Evolutionary conservation across 805 yeast genomes (phyloP), one percentile per base, ranked within the genome.

Genomic region (Hanseniaspora nectarophila): DNA sequence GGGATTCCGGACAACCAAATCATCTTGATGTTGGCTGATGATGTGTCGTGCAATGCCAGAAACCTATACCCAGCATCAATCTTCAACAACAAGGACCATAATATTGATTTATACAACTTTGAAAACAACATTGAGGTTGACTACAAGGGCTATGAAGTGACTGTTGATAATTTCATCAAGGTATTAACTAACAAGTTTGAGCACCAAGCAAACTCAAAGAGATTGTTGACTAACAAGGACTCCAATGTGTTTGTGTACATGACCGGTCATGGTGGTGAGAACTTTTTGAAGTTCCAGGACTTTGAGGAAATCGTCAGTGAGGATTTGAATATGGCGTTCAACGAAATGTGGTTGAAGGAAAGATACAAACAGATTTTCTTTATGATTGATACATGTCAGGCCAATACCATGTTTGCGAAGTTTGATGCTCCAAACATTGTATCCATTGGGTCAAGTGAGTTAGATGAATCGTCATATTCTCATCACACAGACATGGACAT

Each of bases 201-300:
- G 34, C 89, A 86, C 51, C 95, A 90, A 57, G 97, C 98, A 3
- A 74, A 95, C 56, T 84, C 95, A 13, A 92, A 92, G 67, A 73
- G 97, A 57, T 71, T 92, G 44, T 69, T 89, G 55, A 87, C 97
- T 0, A 97, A 92, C 70, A 97, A 89, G 64, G 81, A 87, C 63
- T 85, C 95, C 29, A 92, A 92, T 65, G 87, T 92, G 47, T 85
- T 92, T 66, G 83, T 92, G 26, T 92, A 92, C 65, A 74, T 92
- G 80, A 92, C 98, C 1, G 99, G 99, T 23, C 99, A 92, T 67
- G 99, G 99, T 23, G 99, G 99, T 49, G 87, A 89, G 61, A 97
- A 92, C 66, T 92, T 92, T 66, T 75, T 92, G 60, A 92, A 92
- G 67, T 92, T 92, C 66, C 99, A 92, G 69, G 99, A 92, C 64